A percentile compares a stretch with the other conserved stretches of the same genome.
Conservation (phyloP, 2,329 filamentous ascomycete genomes). For the Sporothrix schenckii region DNA sequence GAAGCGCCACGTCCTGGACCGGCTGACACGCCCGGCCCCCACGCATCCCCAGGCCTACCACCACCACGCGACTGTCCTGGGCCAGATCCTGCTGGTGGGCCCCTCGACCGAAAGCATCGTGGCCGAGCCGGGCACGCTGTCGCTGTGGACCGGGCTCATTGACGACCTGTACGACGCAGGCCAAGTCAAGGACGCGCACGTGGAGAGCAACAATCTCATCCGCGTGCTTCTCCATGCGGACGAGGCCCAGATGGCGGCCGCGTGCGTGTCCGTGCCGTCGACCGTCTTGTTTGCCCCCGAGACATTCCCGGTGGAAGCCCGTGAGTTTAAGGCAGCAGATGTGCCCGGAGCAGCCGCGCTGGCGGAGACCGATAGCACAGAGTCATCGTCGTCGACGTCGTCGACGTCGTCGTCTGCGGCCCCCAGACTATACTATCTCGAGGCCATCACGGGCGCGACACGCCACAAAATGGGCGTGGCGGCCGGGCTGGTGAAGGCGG, state of each 20-base stretch:
- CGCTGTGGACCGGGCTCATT: not conserved
- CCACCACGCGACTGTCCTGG: not conserved
- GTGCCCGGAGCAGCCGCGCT: too few species aligned
- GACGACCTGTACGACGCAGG: not conserved
- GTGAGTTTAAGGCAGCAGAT: not conserved
- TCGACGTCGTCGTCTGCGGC: not conserved
- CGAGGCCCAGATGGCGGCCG: not conserved
- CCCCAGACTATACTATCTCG: not conserved
- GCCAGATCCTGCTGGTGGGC: not conserved
- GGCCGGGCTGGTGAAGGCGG: not conserved
- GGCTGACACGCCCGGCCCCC: not conserved
- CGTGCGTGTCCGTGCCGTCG: not conserved
- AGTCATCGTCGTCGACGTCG: too few species aligned
- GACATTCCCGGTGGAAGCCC: not conserved
- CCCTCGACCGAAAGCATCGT: not conserved
- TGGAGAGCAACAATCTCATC: not conserved
- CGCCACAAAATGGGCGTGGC: slow-evolving; percentile 3
- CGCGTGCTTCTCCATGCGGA: not conserved
- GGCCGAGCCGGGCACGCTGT: not conserved
- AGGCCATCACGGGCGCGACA: not conserved
- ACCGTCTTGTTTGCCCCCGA: not conserved
- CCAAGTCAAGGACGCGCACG: not conserved
- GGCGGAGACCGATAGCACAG: too few species aligned
- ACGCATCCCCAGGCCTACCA: not conserved
- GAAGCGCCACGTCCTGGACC: not conserved